Evolutionary conservation across 495 filamentous ascomycete species (phyloP).

Genomic region (Zalerion maritima): DNA sequence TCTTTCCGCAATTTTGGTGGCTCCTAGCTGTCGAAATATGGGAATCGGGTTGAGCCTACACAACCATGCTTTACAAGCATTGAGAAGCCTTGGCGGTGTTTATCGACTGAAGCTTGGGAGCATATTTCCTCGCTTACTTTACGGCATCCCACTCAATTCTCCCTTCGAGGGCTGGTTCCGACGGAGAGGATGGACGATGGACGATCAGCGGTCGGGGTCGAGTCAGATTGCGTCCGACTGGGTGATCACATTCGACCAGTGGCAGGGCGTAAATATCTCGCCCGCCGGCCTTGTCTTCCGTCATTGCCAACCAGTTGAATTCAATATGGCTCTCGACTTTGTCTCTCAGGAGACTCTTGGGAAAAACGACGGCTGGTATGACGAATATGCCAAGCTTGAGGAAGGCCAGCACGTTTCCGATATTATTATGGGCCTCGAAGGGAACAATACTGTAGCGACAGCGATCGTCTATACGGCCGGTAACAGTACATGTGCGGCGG

Average conservation of each 20-base stretch:
- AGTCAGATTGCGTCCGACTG: conserved; percentile 41
- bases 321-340: conserved; percentile 36
- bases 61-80: conserved; percentile 34
- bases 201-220: conserved; percentile 24
- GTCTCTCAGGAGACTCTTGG: conserved; percentile 29
- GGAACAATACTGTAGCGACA: conserved; percentile 32
- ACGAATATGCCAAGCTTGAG: conserved; percentile 35
- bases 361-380: conserved; percentile 37
- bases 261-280: conserved; percentile 24
- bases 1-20: conserved; percentile 43
- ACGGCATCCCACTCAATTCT: conserved; percentile 35
- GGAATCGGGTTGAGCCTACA: conserved; percentile 45
- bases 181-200: conserved; percentile 40
- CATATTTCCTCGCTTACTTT: conserved; percentile 45
- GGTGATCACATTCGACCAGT: conserved; percentile 38
- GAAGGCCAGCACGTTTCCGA: conserved; percentile 31
- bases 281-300: conserved; percentile 27
- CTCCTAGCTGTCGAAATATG: conserved; percentile 32
- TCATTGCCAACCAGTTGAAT: conserved; percentile 35
- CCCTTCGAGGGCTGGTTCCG: conserved; percentile 41
- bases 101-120: conserved; percentile 43
- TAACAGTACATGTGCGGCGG: conserved; percentile 34
- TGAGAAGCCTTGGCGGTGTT: conserved; percentile 38
- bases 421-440: conserved; percentile 33
- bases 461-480: conserved; percentile 40